A percentile compares a stretch with the other conserved stretches of the same genome.
Conservation (phyloP, 202 grass and related monocot species). For the Dendrocalamus latiflorus region DNA sequence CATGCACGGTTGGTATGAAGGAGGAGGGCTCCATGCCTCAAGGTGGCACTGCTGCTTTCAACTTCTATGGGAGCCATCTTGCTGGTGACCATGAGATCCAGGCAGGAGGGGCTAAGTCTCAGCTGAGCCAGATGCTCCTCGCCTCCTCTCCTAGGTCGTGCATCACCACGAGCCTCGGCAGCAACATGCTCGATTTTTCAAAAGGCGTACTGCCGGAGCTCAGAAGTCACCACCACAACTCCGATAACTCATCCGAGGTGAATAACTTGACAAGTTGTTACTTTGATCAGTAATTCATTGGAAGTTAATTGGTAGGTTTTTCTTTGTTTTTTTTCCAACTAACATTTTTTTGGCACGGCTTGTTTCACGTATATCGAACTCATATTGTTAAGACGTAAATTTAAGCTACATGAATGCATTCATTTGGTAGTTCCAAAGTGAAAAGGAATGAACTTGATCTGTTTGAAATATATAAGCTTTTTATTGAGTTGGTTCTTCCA, state of each 20-base stretch:
- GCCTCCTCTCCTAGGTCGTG: constrained; percentile 78
- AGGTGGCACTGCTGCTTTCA: constrained; percentile 9
- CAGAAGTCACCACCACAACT: constrained; percentile 46
- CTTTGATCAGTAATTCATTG: neutral
- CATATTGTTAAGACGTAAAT: neutral
- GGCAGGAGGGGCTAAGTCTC: constrained; percentile 32
- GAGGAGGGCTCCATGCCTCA: constrained; percentile 39
- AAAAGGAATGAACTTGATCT: neutral
- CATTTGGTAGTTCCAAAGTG: neutral
- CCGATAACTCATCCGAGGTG: constrained; percentile 86
- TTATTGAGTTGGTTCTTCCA: neutral
- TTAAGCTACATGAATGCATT: neutral
- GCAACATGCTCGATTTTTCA: constrained; percentile 88
- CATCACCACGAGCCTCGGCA: constrained; percentile 65
- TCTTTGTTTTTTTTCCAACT: neutral
- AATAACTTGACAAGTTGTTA: constrained; percentile 14
- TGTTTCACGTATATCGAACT: neutral
- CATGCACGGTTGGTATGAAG: constrained; percentile 31
- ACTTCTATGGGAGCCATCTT: constrained; percentile 42
- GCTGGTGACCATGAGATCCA: constrained; percentile 43
- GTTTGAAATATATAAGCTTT: neutral
- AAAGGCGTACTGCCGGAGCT: constrained; percentile 44
- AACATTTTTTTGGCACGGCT: neutral
- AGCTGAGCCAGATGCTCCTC: constrained; percentile 70
- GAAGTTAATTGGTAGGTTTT: neutral